Evolutionary conservation across 1,139 yeast genomes (phyloP), one percentile per base, ranked within the genome.

Genomic region (Debaryomyces fabryi): DNA sequence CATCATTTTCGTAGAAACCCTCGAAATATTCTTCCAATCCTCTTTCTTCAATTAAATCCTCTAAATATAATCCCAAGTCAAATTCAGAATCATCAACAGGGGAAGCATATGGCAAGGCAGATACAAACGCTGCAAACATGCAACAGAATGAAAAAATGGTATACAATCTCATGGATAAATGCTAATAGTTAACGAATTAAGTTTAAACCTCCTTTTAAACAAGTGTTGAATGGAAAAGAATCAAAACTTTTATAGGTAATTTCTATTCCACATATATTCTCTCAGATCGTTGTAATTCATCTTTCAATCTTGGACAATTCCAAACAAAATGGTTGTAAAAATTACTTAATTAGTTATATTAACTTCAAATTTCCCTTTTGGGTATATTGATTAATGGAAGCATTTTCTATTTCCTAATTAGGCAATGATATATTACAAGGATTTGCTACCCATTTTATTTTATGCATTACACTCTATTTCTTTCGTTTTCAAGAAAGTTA

Each of bases 11-110:
- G 27, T 57, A 35, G 2, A 35, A 36, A 4, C 44, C 39, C 18
- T 55, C 58, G 20, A 42, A 36, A 13, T 53, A 41, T 27, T 53
- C 58, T 2, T 54, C 54, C 18, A 52, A 35, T 2, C 50, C 18
- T 9, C 46, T 47, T 34, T 44, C 39, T 27, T 59, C 55, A 12
- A 55, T 37, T 10, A 54, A 48, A 6, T 49, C 49, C 16, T 59
- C 62, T 18, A 58, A 34, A 42, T 44, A 47, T 20, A 13, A 30
- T 5, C 36, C 25, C 29, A 64, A 45, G 20, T 58, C 59, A 45
- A 62, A 62, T 32, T 53, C 48, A 25, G 60, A 30, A 20, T 58
- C 58, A 15, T 54, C 55, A 8, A 59, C 56, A 9, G 68, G 64
- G n/a, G 53, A 39, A 32, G 57, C 59, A 21, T 50, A 34, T n/a